Evolutionary conservation across 2,329 filamentous ascomycete genomes (phyloP), one percentile per base, ranked within the genome.

Genomic region (Bimuria novae-zelandiae): DNA sequence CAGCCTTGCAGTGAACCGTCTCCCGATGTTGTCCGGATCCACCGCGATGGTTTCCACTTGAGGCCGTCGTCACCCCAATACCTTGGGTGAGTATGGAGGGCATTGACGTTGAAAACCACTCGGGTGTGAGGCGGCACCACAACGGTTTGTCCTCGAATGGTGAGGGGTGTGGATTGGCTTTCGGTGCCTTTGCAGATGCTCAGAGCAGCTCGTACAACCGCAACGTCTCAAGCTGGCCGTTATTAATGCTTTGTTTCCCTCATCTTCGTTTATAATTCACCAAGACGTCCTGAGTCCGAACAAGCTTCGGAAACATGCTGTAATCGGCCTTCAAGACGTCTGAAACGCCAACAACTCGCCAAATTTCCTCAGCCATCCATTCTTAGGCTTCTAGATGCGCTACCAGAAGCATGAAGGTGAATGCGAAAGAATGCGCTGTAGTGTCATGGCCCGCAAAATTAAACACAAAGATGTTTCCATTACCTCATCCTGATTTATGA

Each of bases 381-480:
- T 76, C 71, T 52, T 82, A 80, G 1, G 78, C 72, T 3, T 74
- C 63, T 0, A 75, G 77, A 33, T 80, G 57, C 0, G 72, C 70
- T 1, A 79, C 78, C 1, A 83, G 65, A 14, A 80, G 75, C 14
- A 75, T 63, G 1, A 80, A 59, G 1, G 75, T 67, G 47, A 75
- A 80, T 0, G 73, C 72, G 7, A 82, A 58, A 0, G 75, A 74
- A 22, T 78, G 74, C 1, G 80, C 75, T 0, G 79, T 79, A 0
- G 79, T 81, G 51, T 83, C 80, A 50, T 81, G 78, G 0, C 80
- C 80, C 0, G 80, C 80, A 42, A 82, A 70, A 41, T 77, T 80
- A 56, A 80, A 74, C 1, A 77, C 67, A 43, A 79, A 80, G 36
- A 80, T 64, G 41, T 81, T 82, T 14, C 79, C 78, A 77, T 76